phyloP scores from a whole-genome alignment of 345 rosid species.

The Draba incana region DNA sequence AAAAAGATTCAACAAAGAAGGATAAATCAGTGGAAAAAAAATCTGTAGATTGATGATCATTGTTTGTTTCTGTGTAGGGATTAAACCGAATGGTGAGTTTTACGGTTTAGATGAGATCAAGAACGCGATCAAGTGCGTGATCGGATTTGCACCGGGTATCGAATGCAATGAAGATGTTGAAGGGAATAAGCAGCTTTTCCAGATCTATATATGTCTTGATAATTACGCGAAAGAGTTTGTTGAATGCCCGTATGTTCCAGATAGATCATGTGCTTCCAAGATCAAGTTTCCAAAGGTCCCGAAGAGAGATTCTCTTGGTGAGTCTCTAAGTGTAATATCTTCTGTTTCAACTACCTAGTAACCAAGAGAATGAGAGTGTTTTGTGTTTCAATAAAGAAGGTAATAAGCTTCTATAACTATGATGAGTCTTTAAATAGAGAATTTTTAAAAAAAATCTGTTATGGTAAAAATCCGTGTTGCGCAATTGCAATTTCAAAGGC shows the following conservation, averaged over 20 bases:
- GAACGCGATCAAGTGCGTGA: conserved; percentile 54
- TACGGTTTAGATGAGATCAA: conserved; percentile 54
- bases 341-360: conserved; percentile 32
- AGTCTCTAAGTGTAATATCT: conserved; percentile 15
- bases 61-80: conserved; percentile 46
- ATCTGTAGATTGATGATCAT: background rate
- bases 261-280: conserved; percentile 50
- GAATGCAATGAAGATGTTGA: conserved; percentile 66
- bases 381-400: conserved; percentile 25
- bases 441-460: conserved; percentile 41
- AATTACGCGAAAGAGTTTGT: conserved; percentile 60
- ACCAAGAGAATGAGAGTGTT: background rate
- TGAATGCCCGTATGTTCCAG: conserved; percentile 62
- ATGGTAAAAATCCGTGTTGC: conserved; percentile 69
- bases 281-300: conserved; percentile 66
- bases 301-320: conserved; percentile 4
- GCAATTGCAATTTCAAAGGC: conserved; percentile 80
- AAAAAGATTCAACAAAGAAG: background rate
- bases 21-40: too few relatives aligned
- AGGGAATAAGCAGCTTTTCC: conserved; percentile 62
- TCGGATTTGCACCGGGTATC: conserved; percentile 60
- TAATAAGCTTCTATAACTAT: conserved; percentile 8
- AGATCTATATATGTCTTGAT: conserved; percentile 70
- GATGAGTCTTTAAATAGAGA: conserved; percentile 1
- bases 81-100: conserved; percentile 59